Evolutionary conservation across 768 basidiomycete genomes (phyloP).

Genomic region (Suillus bovinus): DNA sequence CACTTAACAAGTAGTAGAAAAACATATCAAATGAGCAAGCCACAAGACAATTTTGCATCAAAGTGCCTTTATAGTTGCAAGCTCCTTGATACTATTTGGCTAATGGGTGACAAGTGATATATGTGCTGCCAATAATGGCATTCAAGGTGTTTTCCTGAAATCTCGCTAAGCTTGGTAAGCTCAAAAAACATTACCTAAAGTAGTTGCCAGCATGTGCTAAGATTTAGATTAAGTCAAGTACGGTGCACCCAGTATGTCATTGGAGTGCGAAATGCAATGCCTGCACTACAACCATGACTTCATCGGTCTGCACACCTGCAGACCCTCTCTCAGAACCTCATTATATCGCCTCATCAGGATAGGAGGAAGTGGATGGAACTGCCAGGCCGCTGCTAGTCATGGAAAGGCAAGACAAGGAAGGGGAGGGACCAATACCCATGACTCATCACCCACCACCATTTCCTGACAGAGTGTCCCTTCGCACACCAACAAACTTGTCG

Average conservation of each 20-base stretch:
- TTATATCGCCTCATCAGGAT: not conserved
- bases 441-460: not conserved
- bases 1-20: no score
- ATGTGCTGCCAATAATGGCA: not conserved
- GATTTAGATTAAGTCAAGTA: not conserved
- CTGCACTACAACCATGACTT: constrained; percentile 1
- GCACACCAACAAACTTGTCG: not conserved
- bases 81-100: no score
- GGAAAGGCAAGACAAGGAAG: not conserved
- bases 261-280: not conserved
- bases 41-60: no score
- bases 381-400: not conserved
- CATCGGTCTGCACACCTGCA: not conserved
- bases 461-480: not conserved
- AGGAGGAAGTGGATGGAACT: not conserved
- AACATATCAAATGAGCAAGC: no score
- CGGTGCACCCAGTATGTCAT: not conserved
- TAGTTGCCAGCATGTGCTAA: not conserved
- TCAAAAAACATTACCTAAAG: not conserved
- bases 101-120: no score
- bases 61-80: no score
- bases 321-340: not conserved
- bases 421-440: not conserved
- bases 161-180: not conserved
- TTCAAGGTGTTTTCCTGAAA: not conserved